Evolutionary conservation across 768 basidiomycete genomes (phyloP), one percentile per base, ranked within the genome.

Genomic region (Russula sp.): DNA sequence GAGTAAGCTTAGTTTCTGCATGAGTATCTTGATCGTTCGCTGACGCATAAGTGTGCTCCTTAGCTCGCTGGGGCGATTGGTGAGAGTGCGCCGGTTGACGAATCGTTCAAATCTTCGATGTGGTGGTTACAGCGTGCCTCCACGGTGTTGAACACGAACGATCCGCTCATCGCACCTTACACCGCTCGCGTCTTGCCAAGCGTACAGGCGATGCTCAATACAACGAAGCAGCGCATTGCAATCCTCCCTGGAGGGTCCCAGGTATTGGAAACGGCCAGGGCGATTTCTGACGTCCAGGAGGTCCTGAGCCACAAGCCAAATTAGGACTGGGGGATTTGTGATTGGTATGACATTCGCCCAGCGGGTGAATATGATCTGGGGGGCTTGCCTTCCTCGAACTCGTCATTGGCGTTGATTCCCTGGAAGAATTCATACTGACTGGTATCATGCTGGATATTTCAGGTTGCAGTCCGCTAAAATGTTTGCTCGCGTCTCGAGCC

Each of bases 61-160:
- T 54, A 92, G 89, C 79, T 93, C 36, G 83, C 90, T 60, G 79
- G 83, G 34, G 80, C 87, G 61, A 81, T 92, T 48, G 85, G 86
- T 45, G 89, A 92, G 70, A 84, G 82, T 3, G 81, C 87, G 7
- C 88, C 90, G 10, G 78, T 80, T 51, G 90, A 93, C 63, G 91
- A 93, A 67, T 73, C 81, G 6, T 92, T 91, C 80, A 91, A 91
- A 74, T 83, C 81, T 14, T 83, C 87, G 7, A 75, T 93, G 59
- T 92, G 91, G 90, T 93, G 90, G 90, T 75, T 93, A 66, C 88
- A 92, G 70, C 85, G 90, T 58, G 79, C 87, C 41, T 77, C 88
- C 7, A 76, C 81, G 14, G 78, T 85, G 36, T 79, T 93, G 65
- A 87, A 87, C 69, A 85, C 89, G 54, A 85, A 84, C 68, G 88